phyloP scores from a whole-genome alignment of 192 early-diverging fungal genomes.

The Spizellomyces punctatus region DNA sequence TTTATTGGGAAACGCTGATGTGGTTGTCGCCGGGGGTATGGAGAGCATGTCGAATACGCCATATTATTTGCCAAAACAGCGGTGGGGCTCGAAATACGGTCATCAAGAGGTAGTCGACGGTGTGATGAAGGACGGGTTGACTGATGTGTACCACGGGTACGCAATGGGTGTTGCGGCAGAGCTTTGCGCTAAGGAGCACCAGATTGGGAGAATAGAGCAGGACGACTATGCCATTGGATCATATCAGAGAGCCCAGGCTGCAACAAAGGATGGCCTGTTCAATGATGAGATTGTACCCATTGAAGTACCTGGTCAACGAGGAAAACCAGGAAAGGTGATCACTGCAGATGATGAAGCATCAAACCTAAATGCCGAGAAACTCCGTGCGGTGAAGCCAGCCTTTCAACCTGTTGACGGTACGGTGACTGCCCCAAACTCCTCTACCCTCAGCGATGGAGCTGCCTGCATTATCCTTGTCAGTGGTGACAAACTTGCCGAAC shows the following conservation, averaged over 20 bases:
- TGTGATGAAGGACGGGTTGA: slow-evolving; percentile 62
- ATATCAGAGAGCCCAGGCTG: slow-evolving; percentile 86
- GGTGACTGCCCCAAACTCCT: slow-evolving; percentile 93
- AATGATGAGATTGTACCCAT: slow-evolving; percentile 84
- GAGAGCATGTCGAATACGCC: slow-evolving; percentile 97
- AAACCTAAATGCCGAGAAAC: slow-evolving; percentile 78
- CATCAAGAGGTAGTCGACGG: slow-evolving; percentile 81
- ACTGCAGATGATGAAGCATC: slow-evolving; percentile 85
- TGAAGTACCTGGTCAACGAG: slow-evolving; percentile 75
- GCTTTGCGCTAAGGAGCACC: slow-evolving; percentile 75
- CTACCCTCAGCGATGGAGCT: slow-evolving; percentile 92
- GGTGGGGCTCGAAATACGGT: slow-evolving; percentile 72
- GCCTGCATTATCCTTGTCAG: slow-evolving; percentile 87
- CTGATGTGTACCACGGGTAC: slow-evolving; percentile 52
- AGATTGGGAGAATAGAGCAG: slow-evolving; percentile 80
- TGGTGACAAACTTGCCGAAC: slow-evolving; percentile 66
- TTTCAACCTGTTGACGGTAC: slow-evolving; percentile 84
- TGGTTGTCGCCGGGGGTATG: slow-evolving; percentile 87
- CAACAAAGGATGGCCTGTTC: slow-evolving; percentile 82
- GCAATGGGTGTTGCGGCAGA: slow-evolving; percentile 60
- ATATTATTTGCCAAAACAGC: slow-evolving; percentile 61
- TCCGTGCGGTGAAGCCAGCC: slow-evolving; percentile 83
- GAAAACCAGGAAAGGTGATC: slow-evolving; percentile 77
- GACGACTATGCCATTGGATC: slow-evolving; percentile 85
- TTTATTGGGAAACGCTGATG: slow-evolving; percentile 48